Percentiles rank a stretch among this genome's conserved stretches.
phyloP scores from a whole-genome alignment of 192 early-diverging fungal species.

The Coemansia sp. region DNA sequence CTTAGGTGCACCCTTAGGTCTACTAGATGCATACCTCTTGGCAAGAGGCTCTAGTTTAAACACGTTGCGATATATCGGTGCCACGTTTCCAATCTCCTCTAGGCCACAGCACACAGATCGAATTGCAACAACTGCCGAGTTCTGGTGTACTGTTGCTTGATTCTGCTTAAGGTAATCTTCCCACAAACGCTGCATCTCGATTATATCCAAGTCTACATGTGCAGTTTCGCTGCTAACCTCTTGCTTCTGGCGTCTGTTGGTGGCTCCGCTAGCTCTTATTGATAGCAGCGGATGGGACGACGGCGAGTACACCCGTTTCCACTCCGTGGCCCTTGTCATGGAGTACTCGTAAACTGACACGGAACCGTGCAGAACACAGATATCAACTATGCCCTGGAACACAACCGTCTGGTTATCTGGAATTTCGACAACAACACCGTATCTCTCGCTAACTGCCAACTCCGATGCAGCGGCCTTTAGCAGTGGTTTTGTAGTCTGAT shows the following conservation, averaged over 20 bases:
- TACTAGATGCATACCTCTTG: conserved; percentile 9
- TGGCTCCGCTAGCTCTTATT: neutral
- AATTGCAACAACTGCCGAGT: conserved; percentile 20
- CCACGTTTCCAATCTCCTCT: conserved; percentile 29
- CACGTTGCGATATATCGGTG: conserved; percentile 26
- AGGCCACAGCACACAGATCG: conserved; percentile 36
- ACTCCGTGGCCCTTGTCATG: conserved; percentile 4
- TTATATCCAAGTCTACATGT: neutral
- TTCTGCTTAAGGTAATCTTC: neutral
- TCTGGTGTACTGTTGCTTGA: neutral
- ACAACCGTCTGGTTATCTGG: conserved; percentile 14
- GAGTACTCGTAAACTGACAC: conserved; percentile 30
- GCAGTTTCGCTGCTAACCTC: neutral
- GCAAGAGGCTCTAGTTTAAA: conserved; percentile 23
- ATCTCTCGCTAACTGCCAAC: conserved; percentile 8
- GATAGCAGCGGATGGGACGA: conserved; percentile 40
- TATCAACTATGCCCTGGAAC: conserved; percentile 43
- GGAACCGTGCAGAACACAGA: conserved; percentile 32
- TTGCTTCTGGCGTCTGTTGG: neutral
- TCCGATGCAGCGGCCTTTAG: conserved; percentile 5
- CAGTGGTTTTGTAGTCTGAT: neutral
- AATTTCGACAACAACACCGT: conserved; percentile 25
- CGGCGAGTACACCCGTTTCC: conserved; percentile 51
- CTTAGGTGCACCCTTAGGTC: conserved; percentile 17
- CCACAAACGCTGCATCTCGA: conserved; percentile 24